These are phyloP conservation scores for Hammondia hammondi DNA, from an alignment of 169 alveolate genomes.

Conservation along the genomic window DNA sequence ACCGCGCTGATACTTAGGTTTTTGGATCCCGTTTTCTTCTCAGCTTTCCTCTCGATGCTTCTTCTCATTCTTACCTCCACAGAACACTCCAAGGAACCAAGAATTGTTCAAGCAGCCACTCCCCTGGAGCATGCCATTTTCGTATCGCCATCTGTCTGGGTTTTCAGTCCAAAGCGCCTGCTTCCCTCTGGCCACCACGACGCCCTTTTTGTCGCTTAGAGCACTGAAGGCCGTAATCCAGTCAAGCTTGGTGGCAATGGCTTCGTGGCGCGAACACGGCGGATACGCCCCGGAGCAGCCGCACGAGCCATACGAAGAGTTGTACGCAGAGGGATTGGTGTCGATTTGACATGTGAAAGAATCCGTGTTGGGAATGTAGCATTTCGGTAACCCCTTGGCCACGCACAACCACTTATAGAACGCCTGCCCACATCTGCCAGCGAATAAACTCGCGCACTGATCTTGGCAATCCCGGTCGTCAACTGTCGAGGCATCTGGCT, in stretches of 20 bases:
- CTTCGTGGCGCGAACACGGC: neutral
- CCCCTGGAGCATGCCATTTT: neutral
- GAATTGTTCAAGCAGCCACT: conserved; percentile 11
- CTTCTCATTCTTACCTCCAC: neutral
- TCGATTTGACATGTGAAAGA: neutral
- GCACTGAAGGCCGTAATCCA: neutral
- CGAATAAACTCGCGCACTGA: neutral
- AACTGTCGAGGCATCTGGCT: neutral
- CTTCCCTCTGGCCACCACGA: neutral
- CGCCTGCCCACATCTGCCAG: neutral
- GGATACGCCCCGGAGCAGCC: neutral
- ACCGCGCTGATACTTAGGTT: too few relatives aligned
- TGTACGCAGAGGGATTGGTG: neutral
- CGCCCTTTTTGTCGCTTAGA: neutral
- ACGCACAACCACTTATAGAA: neutral
- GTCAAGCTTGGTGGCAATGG: neutral
- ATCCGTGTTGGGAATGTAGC: conserved; percentile 6
- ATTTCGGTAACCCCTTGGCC: neutral
- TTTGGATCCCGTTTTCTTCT: too few relatives aligned
- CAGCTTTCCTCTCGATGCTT: neutral
- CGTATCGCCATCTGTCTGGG: neutral
- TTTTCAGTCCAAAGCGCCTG: conserved; percentile 15
- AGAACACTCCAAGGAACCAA: conserved; percentile 23
- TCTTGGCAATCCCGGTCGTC: conserved; percentile 1
- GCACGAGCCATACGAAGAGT: neutral